Base-by-base conservation (phyloP, 2,329 filamentous ascomycete genomes). In the Neofusicoccum laricinum region DNA sequence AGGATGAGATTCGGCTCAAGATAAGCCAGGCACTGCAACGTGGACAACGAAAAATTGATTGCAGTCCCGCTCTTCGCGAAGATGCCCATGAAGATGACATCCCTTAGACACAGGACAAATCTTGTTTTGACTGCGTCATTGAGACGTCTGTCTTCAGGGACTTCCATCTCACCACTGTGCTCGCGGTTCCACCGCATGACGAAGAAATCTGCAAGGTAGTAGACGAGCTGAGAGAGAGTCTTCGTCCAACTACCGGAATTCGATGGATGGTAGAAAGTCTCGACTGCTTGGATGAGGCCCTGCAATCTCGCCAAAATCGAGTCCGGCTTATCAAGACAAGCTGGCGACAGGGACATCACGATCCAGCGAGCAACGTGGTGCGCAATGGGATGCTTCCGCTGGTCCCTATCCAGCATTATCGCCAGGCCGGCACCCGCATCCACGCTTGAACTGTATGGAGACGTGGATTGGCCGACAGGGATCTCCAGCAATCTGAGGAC, bases 181-280 rank as follows among this genome's bases (percentile, higher is more conserved):
- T 99, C 95, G 61, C 94, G 88, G 74, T 99, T 98, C 93, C 93
- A 99, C 61, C 95, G 89, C 79, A 96, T 95, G 48, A 99, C 92
- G 76, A 99, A 99, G 71, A 96, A 93, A 75, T 99, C 95, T 2
- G 93, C 90, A 5, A 99, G 83, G 76, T 96, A 97, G 75, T 93
- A 93, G 4, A 95, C 91, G 62, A 99, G 83, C 76, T 98, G 94
- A 2, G 93, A 90, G 48, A 99, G 81, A 68, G 94, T 90, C 71
- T 88, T 92, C 1, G 94, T 96, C 95, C 95, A 99, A 14, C 82
- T 82, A 14, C 95, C 95, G 61, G 94, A 91, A 76, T 99, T 99
- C 2, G 95, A 99, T 2, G 95, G 95, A 72, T 99, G 95, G 82
- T 97, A 99, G 77, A 99, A 99, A 0, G 95, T 99, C 76, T 99